Conservation (phyloP, 345 rosid species). For the Salix caprea region DNA sequence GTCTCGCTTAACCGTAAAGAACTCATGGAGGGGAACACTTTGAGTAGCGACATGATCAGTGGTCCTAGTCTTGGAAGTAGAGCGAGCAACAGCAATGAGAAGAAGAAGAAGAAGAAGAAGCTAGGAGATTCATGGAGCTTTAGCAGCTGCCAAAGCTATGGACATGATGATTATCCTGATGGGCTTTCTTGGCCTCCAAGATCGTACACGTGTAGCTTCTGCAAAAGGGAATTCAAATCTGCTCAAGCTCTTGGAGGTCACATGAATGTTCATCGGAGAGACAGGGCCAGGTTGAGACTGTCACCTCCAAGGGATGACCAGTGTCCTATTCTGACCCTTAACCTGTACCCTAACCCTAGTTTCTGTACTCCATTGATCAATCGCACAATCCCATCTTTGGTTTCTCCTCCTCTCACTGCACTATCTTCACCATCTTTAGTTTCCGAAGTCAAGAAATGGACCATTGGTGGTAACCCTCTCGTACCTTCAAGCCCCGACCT, state of each 20-base stretch:
- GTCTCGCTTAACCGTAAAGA: conserved; percentile 16
- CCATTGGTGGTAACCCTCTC: conserved; percentile 4
- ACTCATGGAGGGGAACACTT: conserved; percentile 43
- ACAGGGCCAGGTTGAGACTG: conserved; percentile 82
- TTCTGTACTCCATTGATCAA: conserved; percentile 38
- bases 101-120: conserved; percentile 16
- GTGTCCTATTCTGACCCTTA: too few relatives aligned
- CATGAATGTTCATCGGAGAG: conserved; percentile 94
- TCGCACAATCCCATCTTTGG: conserved; percentile 17
- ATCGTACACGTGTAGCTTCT: conserved; percentile 88
- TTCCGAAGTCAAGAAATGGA: conserved; percentile 28
- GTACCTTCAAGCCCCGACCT: conserved; percentile 29
- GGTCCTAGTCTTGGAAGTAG: conserved; percentile 21
- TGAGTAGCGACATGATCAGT: conserved; percentile 42
- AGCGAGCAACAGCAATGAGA: conserved; percentile 26
- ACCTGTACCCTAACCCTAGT: conserved; percentile 59
- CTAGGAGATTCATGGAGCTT: conserved; percentile 36
- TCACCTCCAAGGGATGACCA: conserved; percentile 30
- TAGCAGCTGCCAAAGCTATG: conserved; percentile 27
- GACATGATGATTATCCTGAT: conserved; percentile 53
- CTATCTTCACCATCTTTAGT: conserved; percentile 39
- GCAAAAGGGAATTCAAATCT: conserved; percentile 87
- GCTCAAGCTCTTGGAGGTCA: conserved; percentile 88
- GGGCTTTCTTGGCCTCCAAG: conserved; percentile 96
- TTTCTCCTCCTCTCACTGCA: conserved; percentile 42